Base-by-base conservation (phyloP, 257 asterid genomes). In the Solanum paucissectum region DNA sequence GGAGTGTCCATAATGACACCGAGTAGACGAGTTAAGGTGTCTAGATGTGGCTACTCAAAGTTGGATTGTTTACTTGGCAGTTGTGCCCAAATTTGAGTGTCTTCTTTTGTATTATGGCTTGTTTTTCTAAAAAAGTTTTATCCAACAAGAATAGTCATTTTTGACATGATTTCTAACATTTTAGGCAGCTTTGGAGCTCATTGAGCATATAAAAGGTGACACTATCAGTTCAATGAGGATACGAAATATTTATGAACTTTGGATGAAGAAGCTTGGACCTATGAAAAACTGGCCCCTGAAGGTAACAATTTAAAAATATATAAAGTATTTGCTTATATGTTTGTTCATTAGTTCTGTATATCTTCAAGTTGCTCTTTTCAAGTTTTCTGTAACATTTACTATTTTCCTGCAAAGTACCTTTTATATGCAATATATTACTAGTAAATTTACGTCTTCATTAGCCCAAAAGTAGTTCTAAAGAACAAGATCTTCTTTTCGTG, bases 181-280 rank as follows among this genome's bases (percentile, higher is more conserved):
- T 83, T 89, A 96, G 99, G 96, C 98, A 83, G 87, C 93, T 21
- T 83, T 96, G 94, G 94, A 95, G 92, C 94, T 95, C 88, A 91
- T 93, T 42, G 88, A 66, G 66, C 83, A 88, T 82, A 89, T 93
- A 62, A 91, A 92, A 87, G 98, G 94, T 73, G 94, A 89, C 36
- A 71, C 71, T 58, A n/a, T 93, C 60, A 90, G 83, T 83, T 87
- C 83, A 62, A 88, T 86, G 87, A 89, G 83, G 89, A 75, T 92
- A 38, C 94, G 89, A 90, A 60, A 64, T 76, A 88, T 94, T 34
- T 96, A 91, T 86, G 98, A 92, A 42, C 84, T 94, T 66, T 94
- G 98, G 98, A 91, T 93, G 92, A 89, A 88, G 84, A 95, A 93
- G 94, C 85, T 91, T 16, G 95, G 98, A 52, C 83, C 89, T 32